phyloP scores from a whole-genome alignment of 345 rosid species.

The Aquilaria sinensis region DNA sequence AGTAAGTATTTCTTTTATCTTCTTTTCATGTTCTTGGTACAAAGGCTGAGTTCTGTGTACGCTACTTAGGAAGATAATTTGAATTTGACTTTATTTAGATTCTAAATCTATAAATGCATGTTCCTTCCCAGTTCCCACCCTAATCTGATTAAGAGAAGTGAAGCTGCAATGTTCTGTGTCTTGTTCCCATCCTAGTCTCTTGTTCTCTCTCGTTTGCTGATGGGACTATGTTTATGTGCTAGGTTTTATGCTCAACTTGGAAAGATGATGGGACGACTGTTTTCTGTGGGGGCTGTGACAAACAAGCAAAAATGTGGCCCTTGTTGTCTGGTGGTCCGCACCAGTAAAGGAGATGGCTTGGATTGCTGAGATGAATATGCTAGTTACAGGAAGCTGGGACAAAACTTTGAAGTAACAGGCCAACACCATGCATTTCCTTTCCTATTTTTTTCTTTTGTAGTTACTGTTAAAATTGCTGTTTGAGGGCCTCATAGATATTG shows the following conservation, averaged over 20 bases:
- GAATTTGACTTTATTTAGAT: too few relatives aligned
- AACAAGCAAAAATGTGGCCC: conserved; percentile 99
- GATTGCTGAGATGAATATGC: conserved; percentile 84
- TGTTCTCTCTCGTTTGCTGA: not conserved
- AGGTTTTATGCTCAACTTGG: conserved; percentile 91
- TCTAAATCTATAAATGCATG: too few relatives aligned
- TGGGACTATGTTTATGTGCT: not conserved
- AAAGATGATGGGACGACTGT: conserved; percentile 96
- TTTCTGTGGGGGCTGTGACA: conserved; percentile 90
- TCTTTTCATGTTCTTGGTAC: too few relatives aligned
- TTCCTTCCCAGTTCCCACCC: too few relatives aligned
- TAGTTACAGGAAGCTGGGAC: conserved; percentile 92
- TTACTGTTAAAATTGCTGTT: not conserved
- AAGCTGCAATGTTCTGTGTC: too few relatives aligned
- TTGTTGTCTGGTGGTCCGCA: conserved; percentile 72
- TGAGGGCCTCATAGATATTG: too few relatives aligned
- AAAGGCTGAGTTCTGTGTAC: too few relatives aligned
- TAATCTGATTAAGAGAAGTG: too few relatives aligned
- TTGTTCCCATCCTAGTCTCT: too few relatives aligned
- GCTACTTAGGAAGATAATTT: too few relatives aligned
- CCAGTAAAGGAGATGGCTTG: conserved; percentile 77
- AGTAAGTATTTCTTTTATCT: too few relatives aligned
- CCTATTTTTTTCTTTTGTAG: not conserved
- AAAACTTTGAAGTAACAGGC: conserved; percentile 64
- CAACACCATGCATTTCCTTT: too few relatives aligned